Conservation (phyloP, 768 basidiomycete genomes). For the Boletales sp. region DNA sequence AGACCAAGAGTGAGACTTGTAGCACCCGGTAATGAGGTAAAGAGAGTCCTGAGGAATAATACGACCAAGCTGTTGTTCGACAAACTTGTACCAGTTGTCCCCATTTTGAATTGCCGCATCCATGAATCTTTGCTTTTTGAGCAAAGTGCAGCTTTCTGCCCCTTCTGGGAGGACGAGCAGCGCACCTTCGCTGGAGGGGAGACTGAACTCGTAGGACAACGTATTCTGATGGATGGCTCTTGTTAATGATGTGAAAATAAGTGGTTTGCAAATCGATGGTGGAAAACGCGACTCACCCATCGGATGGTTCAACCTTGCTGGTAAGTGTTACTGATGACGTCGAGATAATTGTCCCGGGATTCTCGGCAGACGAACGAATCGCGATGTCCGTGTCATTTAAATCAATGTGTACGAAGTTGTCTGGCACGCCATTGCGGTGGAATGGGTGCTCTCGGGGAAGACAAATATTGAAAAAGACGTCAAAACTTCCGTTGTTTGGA, state of each 20-base stretch:
- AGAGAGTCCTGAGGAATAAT: slow-evolving; percentile 22
- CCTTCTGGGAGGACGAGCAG: slow-evolving; percentile 29
- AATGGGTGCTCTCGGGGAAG: no score
- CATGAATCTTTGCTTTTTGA: slow-evolving; percentile 3
- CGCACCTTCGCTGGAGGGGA: not conserved
- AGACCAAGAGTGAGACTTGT: slow-evolving; percentile 23
- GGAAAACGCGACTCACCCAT: no score
- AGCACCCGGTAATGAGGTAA: slow-evolving; percentile 23
- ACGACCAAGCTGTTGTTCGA: slow-evolving; percentile 11
- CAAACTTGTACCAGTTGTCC: slow-evolving; percentile 27
- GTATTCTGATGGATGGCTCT: no score
- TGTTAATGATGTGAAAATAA: no score
- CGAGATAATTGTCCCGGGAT: no score
- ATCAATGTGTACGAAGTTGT: no score
- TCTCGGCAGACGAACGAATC: no score
- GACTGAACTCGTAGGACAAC: not conserved
- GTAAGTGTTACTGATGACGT: no score
- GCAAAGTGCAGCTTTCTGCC: slow-evolving; percentile 7
- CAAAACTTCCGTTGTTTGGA: not conserved
- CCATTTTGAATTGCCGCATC: slow-evolving; percentile 20
- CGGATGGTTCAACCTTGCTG: no score
- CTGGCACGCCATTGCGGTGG: no score
- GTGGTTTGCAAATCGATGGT: no score
- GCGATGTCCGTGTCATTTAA: no score
- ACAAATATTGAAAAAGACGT: not conserved